Evolutionary conservation across 805 yeast species (phyloP), one percentile per base, ranked within the genome.

Genomic region (Kockiozyma suomiensis): DNA sequence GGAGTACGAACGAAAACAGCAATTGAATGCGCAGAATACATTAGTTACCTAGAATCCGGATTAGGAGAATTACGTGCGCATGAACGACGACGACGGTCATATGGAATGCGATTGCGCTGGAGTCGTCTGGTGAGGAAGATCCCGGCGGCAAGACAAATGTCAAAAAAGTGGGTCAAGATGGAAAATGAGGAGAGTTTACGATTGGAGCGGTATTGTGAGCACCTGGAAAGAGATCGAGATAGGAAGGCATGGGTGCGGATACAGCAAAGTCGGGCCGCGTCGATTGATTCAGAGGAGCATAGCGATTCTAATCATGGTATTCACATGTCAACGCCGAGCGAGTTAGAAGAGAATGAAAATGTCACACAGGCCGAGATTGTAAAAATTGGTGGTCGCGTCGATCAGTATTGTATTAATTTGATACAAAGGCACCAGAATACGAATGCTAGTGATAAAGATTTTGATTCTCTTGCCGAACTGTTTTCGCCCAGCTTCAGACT

Each of bases 101-200:
- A 23, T 26, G 62, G 65, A 3, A 54, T 61, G 49, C 37, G 63
- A 23, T 12, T 47, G 33, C 52, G 58, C 10, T 56, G 65, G 65
- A 37, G 25, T 6, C n/a, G 53, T n/a, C 43, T 59, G 15, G 47
- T 54, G 50, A 23, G 50, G 28, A 47, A 32, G 41, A 46, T 61
- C 12, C 66, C 66, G 8, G 51, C 61, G 1, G 66, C 66, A 6
- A 19, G 64, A 23, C 46, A 47, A 28, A 62, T 62, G 66, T 59
- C 64, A 19, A 13, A 32, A 4, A 33, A 37, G 28, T 62, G 66
- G 66, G 46, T 62, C n/a, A 32, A 26, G 37, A 30, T 59, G 47
- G 66, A 62, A 30, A 65, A 62, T 30, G 17, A 19, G 3, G 59
- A 62, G 41, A 56, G 66, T 25, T 47, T 42, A 10, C 5, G 45